Percentiles rank a stretch among this genome's conserved stretches.
Conservation (phyloP, 2,329 filamentous ascomycete species). For the Stachybotrys chartarum region DNA sequence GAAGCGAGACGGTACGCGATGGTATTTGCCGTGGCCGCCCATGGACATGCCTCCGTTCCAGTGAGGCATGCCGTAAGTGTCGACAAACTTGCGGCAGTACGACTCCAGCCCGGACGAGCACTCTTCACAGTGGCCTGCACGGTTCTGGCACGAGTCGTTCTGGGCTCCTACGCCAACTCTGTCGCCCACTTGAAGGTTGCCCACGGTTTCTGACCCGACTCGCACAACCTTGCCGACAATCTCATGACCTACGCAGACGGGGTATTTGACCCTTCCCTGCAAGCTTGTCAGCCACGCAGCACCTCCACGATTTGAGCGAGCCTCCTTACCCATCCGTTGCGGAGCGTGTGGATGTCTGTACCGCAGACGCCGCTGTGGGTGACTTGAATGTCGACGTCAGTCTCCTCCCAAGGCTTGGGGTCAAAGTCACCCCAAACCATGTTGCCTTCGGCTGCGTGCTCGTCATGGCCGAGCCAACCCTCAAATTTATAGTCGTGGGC, state of each 20-base stretch:
- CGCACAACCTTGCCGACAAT: constrained; percentile 54
- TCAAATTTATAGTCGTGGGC: constrained; percentile 38
- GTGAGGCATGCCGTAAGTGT: constrained; percentile 42
- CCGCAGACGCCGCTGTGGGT: constrained; percentile 60
- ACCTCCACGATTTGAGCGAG: too few species aligned
- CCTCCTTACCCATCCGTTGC: constrained; percentile 39
- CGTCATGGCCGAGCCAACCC: constrained; percentile 40
- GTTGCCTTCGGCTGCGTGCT: constrained; percentile 35
- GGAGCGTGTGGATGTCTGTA: constrained; percentile 50
- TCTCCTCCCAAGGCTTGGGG: constrained; percentile 58
- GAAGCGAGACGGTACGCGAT: constrained; percentile 36
- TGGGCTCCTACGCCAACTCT: constrained; percentile 59
- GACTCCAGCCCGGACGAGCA: constrained; percentile 32
- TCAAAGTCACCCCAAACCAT: constrained; percentile 48
- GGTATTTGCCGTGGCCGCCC: constrained; percentile 40
- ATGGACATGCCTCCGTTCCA: constrained; percentile 23
- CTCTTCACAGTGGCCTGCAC: constrained; percentile 29
- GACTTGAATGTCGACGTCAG: constrained; percentile 56
- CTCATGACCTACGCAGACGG: constrained; percentile 56
- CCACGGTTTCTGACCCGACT: constrained; percentile 39
- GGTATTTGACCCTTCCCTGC: constrained; percentile 16
- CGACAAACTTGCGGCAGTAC: constrained; percentile 34
- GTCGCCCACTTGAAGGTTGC: constrained; percentile 51
- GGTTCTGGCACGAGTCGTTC: constrained; percentile 42
- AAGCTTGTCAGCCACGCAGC: background rate